Base-by-base conservation (phyloP, 2,329 filamentous ascomycete genomes). In the Aspergillus alliaceus region DNA sequence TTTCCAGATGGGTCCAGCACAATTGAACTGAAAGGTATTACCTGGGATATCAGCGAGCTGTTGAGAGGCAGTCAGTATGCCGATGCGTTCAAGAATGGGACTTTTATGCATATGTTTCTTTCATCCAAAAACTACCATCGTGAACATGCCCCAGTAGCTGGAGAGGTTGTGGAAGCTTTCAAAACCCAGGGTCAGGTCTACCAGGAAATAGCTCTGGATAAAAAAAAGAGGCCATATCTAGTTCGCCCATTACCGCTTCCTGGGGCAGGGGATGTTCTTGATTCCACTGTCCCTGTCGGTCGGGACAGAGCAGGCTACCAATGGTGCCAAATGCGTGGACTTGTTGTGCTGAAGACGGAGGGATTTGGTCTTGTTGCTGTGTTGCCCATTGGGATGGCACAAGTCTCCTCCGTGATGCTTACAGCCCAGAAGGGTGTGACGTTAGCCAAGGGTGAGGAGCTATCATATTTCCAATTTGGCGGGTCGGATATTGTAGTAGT, bases 381-480 rank as follows among this genome's bases (percentile, higher is more conserved):
- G 18, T 52, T 80, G 39, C 76, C 77, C 0, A 75, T 79, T 49
- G 77, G 77, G 5, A 80, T 79, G 77, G 75, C 74, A 2, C 70
- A 75, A 44, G 72, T 79, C 1, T 78, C 76, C 1, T 78, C 74
- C 2, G 73, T 79, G 1, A 68, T 66, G 24, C 35, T 77, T n/a
- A 66, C 66, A 34, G 71, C 60, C 0, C 59, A 66, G 18, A 39
- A 34, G 2, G 11, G 76, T 18, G 56, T 68, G n/a, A n/a, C n/a
- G n/a, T n/a, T n/a, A n/a, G n/a, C n/a, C n/a, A 79, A 79, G 59
- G 76, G 76, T 1, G 65, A 79, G 1, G 75, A 79, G 58, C 73
- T 80, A 56, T 73, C 71, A 1, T 72, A 71, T 57, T 80, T 80
- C 57, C 65, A 72, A 58, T 79, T 79, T 59, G 77, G 78, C 29